Base-by-base conservation (phyloP, 352 stramenopile species). In the Phytopythium aichiense region DNA sequence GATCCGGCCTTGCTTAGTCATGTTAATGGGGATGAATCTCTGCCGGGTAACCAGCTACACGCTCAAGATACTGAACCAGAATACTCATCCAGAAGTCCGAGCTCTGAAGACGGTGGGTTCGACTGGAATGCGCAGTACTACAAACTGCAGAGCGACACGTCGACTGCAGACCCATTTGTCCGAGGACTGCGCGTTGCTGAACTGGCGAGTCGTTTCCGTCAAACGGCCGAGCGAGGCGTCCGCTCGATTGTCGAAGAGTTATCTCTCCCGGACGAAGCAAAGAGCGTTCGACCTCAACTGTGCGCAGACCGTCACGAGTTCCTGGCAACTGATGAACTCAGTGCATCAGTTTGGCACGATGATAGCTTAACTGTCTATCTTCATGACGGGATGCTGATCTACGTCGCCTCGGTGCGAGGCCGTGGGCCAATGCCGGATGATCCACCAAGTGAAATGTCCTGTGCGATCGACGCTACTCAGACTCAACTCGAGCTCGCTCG, bases 221-320 rank as follows among this genome's bases (percentile, higher is more conserved):
- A 54, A 54, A 4, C 5, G 4, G 48, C 25, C 16, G 48, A 54
- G 48, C 25, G 12, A 11, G 9, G 71, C 4, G 52, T 79, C 13
- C 38, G 66, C 33, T 45, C 72, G 25, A 72, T 89, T 31, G 42
- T 89, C 7, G 30, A 71, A 2, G 77, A 79, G 23, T 70, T 84
- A 15, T 42, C 50, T 2, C 46, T 86, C 15, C 52, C 69, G 2
- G 52, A 67, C 15, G 30, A 53, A n/a, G 43, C 56, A 2, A 79
- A 75, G 23, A 71, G 40, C 0, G 46, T 77, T 15, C 56, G 12
- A 22, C 33, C 67, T 11, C 38, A 68, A 7, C 7, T 42, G 22
- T 53, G 9, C 28, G n/a, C 72, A 18, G 67, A 74, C 2, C 50
- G 56, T 16, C 73, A 81, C 55, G 68, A 76, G 15, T 68, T 86